phyloP scores from a whole-genome alignment of 495 filamentous ascomycete species.

The Hamigera avellanea region DNA sequence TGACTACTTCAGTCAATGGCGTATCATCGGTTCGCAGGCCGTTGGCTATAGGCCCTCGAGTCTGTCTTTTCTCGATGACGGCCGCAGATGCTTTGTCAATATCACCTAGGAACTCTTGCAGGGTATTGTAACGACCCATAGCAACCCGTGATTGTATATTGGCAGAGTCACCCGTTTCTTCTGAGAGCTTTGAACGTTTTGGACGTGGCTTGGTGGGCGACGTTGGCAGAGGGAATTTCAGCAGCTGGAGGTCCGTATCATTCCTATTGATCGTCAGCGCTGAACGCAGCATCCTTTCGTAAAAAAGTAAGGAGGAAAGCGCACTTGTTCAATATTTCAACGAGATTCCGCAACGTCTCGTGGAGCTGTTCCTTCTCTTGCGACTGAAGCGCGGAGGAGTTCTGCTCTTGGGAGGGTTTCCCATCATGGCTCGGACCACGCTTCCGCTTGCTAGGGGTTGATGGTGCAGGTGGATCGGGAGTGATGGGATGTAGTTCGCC shows the following conservation, averaged over 20 bases:
- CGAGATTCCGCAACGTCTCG: conserved; percentile 28
- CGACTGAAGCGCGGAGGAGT: conserved; percentile 9
- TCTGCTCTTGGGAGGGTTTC: conserved; percentile 18
- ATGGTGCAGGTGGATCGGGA: conserved; percentile 19
- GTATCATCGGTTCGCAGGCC: conserved; percentile 19
- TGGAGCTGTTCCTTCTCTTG: conserved; percentile 27
- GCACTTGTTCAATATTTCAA: conserved; percentile 29
- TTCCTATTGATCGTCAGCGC: conserved; percentile 22
- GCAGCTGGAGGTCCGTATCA: conserved; percentile 31
- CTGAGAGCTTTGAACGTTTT: conserved; percentile 38
- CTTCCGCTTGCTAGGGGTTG: conserved; percentile 36
- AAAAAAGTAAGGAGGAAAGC: neutral
- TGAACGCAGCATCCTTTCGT: neutral
- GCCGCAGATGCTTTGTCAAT: conserved; percentile 36
- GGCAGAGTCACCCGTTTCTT: conserved; percentile 21
- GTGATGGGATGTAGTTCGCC: conserved; percentile 23
- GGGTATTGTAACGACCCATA: conserved; percentile 28
- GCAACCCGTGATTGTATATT: conserved; percentile 31
- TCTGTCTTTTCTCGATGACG: conserved; percentile 32
- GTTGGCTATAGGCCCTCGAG: conserved; percentile 11
- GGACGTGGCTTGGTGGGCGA: conserved; percentile 32
- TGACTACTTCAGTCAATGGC: conserved; percentile 27
- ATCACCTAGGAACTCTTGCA: conserved; percentile 38
- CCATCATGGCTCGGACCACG: conserved; percentile 31
- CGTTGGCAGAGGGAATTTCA: conserved; percentile 29